These are phyloP conservation scores for Serendipita indica DNA, from an alignment of 768 basidiomycete species.

Conservation along the genomic window DNA sequence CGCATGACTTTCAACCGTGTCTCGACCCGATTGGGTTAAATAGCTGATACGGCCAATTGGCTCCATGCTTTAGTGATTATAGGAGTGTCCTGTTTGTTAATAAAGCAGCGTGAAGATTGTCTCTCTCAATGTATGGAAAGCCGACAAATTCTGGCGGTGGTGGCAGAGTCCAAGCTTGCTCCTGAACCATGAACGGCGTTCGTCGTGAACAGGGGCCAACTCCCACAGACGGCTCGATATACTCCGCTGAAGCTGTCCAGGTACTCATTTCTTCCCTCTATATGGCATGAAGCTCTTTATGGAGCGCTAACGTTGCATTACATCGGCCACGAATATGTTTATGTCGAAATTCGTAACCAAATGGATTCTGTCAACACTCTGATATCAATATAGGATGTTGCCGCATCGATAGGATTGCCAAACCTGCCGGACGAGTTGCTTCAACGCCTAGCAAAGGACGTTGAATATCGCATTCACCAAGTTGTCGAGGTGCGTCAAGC, in stretches of 20 bases:
- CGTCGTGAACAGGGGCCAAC: neutral
- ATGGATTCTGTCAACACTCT: constrained; percentile 9
- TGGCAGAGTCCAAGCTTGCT: neutral
- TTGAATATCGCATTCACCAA: constrained; percentile 92
- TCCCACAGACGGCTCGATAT: neutral
- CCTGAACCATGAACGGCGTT: neutral
- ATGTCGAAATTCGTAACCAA: neutral
- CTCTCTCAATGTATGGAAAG: no score
- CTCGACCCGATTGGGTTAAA: neutral
- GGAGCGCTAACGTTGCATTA: neutral
- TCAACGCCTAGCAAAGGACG: constrained; percentile 79
- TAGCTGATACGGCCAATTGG: neutral
- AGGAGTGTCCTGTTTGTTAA: no score
- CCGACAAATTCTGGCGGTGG: neutral
- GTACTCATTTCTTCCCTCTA: neutral
- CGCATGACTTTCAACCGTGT: neutral
- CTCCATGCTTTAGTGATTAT: neutral
- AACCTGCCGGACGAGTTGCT: constrained; percentile 66
- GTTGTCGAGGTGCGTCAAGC: constrained; percentile 59
- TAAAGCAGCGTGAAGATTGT: no score
- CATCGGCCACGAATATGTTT: neutral
- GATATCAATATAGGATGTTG: constrained; percentile 53
- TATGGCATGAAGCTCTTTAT: neutral
- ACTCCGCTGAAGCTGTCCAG: constrained; percentile 6
- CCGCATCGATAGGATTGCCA: constrained; percentile 70